Percentiles rank a stretch among this genome's conserved stretches.
These are phyloP conservation scores for Neofusicoccum cordaticola DNA, from an alignment of 2,329 filamentous ascomycete genomes.

Conservation along the genomic window DNA sequence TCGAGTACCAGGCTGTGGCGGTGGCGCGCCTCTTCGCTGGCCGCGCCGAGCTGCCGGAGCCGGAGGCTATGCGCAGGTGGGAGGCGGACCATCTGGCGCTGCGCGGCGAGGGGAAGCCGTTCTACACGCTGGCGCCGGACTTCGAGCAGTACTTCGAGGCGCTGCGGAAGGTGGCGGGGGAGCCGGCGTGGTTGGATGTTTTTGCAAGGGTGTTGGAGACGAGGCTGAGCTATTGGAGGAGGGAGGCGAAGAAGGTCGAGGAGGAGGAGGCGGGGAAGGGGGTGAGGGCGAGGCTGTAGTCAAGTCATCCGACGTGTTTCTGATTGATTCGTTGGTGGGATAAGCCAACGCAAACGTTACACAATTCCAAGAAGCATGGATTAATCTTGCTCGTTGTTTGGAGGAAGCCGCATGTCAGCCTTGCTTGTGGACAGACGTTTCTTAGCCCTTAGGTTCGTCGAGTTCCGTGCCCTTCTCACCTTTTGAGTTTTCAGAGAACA, in stretches of 20 bases:
- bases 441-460: too few species aligned
- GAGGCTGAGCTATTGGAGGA: background rate
- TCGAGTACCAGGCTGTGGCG: slow-evolving; percentile 23
- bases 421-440: too few species aligned
- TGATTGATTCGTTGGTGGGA: too few species aligned
- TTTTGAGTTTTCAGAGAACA: too few species aligned
- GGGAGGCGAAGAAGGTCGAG: background rate
- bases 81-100: slow-evolving; percentile 15
- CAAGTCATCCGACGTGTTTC: too few species aligned
- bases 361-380: too few species aligned
- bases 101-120: slow-evolving; percentile 17
- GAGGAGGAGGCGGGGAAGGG: too few species aligned
- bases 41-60: slow-evolving; percentile 17
- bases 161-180: slow-evolving; percentile 19
- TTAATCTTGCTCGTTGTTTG: too few species aligned
- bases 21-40: slow-evolving; percentile 20
- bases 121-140: slow-evolving; percentile 21
- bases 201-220: background rate
- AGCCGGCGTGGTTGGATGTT: background rate
- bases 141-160: slow-evolving; percentile 20
- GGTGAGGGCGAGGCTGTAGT: background rate
- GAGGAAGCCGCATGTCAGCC: too few species aligned
- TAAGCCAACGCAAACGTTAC: too few species aligned
- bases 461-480: too few species aligned
- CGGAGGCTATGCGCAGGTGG: slow-evolving; percentile 17